Percentiles rank a stretch among this genome's conserved stretches.
Conservation (phyloP, 176 grass and related monocot species). For the Dactylis glomerata region DNA sequence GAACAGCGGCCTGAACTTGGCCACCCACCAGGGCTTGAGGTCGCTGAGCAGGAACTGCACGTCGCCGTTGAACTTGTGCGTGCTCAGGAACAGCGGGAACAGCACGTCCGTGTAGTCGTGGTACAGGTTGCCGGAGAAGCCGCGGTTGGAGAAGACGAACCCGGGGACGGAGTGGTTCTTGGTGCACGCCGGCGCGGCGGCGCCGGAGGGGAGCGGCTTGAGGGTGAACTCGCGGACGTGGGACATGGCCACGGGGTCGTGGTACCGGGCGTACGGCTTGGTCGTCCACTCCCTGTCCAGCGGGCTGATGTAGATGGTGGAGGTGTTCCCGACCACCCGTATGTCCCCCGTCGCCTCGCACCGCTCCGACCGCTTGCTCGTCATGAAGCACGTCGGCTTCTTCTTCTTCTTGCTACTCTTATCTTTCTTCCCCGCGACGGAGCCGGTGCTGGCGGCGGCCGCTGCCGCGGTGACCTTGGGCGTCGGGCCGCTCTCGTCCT, state of each 20-base stretch:
- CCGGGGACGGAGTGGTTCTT: slow-evolving; percentile 73
- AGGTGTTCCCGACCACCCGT: slow-evolving; percentile 49
- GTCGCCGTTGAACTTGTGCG: slow-evolving; percentile 54
- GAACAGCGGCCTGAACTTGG: slow-evolving; percentile 63
- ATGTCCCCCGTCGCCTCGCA: slow-evolving; percentile 75
- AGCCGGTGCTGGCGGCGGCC: not conserved
- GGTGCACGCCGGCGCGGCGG: slow-evolving; percentile 51
- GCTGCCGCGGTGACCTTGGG: not conserved
- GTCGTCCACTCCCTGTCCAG: slow-evolving; percentile 66
- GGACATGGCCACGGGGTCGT: slow-evolving; percentile 66
- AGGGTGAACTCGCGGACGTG: slow-evolving; percentile 65
- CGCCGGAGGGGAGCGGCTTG: slow-evolving; percentile 31
- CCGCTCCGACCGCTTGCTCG: slow-evolving; percentile 71
- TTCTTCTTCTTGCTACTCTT: not conserved
- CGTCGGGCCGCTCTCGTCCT: not conserved
- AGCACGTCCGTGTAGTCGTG: slow-evolving; percentile 95
- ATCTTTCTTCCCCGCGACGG: slow-evolving; percentile 1
- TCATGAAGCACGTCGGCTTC: slow-evolving; percentile 70
- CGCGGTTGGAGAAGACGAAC: slow-evolving; percentile 73
- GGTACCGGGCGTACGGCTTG: slow-evolving; percentile 88
- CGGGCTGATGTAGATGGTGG: slow-evolving; percentile 53
- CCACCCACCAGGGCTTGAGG: slow-evolving; percentile 81
- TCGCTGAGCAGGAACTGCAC: slow-evolving; percentile 64
- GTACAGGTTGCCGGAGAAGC: slow-evolving; percentile 91
- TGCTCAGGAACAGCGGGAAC: slow-evolving; percentile 85